Percentiles rank a stretch among this genome's conserved stretches.
Evolutionary conservation across 257 asterid genomes (phyloP).

Genomic region (Nemophila menziesii): DNA sequence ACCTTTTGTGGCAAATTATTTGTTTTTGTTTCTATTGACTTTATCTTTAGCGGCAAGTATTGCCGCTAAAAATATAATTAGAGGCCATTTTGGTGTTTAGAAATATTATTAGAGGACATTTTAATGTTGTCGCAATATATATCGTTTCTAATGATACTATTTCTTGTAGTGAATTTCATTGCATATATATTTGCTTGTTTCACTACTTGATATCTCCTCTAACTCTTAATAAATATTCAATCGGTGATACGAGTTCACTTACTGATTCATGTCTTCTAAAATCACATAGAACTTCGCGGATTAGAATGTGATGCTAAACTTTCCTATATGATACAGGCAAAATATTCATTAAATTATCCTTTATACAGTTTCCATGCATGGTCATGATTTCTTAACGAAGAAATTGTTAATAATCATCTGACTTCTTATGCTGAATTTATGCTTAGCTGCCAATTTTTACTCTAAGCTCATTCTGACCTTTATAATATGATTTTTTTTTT

Average conservation of each 20-base stretch:
- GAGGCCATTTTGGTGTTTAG: too few relatives aligned
- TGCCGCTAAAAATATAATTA: too few relatives aligned
- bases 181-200: too few relatives aligned
- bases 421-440: background rate
- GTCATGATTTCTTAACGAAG: background rate
- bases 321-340: background rate
- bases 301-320: background rate
- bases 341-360: too few relatives aligned
- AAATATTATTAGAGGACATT: too few relatives aligned
- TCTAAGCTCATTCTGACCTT: background rate
- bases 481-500: background rate
- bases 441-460: background rate
- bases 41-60: too few relatives aligned
- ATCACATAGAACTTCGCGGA: background rate
- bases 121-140: too few relatives aligned
- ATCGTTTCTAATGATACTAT: too few relatives aligned
- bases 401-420: background rate
- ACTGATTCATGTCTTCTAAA: background rate
- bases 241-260: background rate
- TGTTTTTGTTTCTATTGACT: too few relatives aligned
- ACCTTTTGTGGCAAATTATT: too few relatives aligned
- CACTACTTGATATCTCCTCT: too few relatives aligned
- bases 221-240: background rate
- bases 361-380: background rate
- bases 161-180: too few relatives aligned